These are phyloP conservation scores for Drosera spatulata DNA, from an alignment of 179 eudicot species.

Conservation along the genomic window DNA sequence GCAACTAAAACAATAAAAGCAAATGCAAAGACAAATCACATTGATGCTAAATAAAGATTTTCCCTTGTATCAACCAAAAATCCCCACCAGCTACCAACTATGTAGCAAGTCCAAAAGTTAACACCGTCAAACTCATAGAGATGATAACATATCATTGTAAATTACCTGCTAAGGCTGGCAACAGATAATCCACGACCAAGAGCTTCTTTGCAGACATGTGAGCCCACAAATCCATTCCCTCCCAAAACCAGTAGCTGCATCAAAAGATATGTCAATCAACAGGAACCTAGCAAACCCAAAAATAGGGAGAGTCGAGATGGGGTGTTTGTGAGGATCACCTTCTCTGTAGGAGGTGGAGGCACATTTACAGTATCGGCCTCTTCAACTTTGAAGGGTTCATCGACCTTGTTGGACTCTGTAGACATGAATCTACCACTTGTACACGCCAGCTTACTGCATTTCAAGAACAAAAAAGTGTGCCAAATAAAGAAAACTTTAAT, in stretches of 20 bases:
- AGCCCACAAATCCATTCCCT: constrained; percentile 88
- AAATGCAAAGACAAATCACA: no score
- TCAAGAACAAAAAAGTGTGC: background rate
- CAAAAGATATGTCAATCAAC: constrained; percentile 5
- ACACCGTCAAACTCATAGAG: no score
- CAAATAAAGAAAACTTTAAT: constrained; percentile 3
- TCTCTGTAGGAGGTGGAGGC: constrained; percentile 71
- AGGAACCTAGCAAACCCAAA: background rate
- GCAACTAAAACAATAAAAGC: no score
- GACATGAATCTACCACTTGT: constrained; percentile 41
- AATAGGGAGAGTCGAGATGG: background rate
- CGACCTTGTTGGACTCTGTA: constrained; percentile 31
- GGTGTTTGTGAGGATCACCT: constrained; percentile 24
- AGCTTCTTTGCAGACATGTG: constrained; percentile 78
- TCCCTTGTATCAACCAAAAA: no score
- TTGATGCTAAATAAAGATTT: no score
- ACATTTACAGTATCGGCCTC: constrained; percentile 57
- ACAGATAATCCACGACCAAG: constrained; percentile 52
- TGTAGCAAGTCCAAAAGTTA: no score
- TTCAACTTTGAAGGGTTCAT: constrained; percentile 45
- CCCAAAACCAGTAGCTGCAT: constrained; percentile 73
- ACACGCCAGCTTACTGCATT: constrained; percentile 19
- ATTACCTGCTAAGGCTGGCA: constrained; percentile 82
- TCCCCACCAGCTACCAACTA: no score
- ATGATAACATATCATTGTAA: background rate